A percentile compares a stretch with the other conserved stretches of the same genome.
Conservation (phyloP, 306 rosid species). For the Cyclanthera cordifolia region DNA sequence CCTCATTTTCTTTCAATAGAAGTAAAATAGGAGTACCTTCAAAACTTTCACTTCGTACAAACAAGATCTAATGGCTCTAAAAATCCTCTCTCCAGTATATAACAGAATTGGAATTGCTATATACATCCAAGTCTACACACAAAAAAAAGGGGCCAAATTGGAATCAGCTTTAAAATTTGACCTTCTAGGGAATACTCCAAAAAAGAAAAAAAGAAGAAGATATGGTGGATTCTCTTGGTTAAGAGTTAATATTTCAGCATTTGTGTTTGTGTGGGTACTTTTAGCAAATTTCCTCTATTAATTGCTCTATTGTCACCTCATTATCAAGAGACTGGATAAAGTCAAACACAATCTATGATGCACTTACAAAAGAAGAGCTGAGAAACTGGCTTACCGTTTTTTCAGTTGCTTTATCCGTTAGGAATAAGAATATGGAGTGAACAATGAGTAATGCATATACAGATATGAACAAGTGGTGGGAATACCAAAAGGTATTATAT, state of each 20-base stretch:
- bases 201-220: too few species aligned
- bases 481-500: slow-evolving; percentile 78
- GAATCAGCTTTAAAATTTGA: not conserved
- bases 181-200: not conserved
- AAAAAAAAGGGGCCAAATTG: not conserved
- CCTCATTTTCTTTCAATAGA: not conserved
- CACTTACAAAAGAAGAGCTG: not conserved
- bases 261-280: not conserved
- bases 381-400: slow-evolving; percentile 46
- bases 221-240: not conserved
- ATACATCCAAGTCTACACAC: slow-evolving; percentile 77
- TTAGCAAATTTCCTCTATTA: not conserved
- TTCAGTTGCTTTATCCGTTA: slow-evolving; percentile 43
- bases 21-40: slow-evolving; percentile 35
- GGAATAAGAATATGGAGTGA: slow-evolving; percentile 84
- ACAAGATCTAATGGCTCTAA: slow-evolving; percentile 70
- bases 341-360: not conserved
- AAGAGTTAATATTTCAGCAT: not conserved
- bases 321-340: not conserved
- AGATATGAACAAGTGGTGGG: slow-evolving; percentile 76
- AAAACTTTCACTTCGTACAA: slow-evolving; percentile 51
- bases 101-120: slow-evolving; percentile 59
- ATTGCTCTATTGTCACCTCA: too few species aligned
- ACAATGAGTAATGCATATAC: slow-evolving; percentile 70
- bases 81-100: slow-evolving; percentile 59